Evolutionary conservation across 1,284 basidiomycete species (phyloP).

Genomic region (Abortiporus biennis): DNA sequence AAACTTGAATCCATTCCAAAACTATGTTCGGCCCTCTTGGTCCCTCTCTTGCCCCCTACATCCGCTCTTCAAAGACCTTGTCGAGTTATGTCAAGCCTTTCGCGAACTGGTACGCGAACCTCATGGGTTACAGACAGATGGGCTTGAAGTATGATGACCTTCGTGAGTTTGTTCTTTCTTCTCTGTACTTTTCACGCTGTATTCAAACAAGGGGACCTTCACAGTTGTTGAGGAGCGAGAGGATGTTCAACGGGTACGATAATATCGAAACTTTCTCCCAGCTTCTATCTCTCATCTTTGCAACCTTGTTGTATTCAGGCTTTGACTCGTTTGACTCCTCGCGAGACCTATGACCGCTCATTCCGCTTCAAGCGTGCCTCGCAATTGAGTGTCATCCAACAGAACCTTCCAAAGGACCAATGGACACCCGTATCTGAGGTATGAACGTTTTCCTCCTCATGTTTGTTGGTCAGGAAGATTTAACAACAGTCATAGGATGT

Average conservation of each 20-base stretch:
- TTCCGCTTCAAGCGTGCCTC: slow-evolving; percentile 87
- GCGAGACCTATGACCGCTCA: slow-evolving; percentile 86
- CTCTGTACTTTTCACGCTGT: neutral
- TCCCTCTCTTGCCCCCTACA: slow-evolving; percentile 71
- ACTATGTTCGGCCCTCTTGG: slow-evolving; percentile 64
- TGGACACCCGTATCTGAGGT: slow-evolving; percentile 83
- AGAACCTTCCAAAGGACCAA: slow-evolving; percentile 78
- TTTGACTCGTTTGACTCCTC: slow-evolving; percentile 72
- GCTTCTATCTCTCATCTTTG: neutral
- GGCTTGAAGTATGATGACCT: slow-evolving; percentile 97
- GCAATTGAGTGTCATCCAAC: slow-evolving; percentile 79
- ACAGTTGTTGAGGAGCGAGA: slow-evolving; percentile 83
- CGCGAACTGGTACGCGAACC: slow-evolving; percentile 80
- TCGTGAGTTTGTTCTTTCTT: slow-evolving; percentile 40
- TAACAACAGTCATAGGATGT: slow-evolving; percentile 55
- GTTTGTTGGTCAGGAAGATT: neutral
- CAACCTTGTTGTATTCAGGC: slow-evolving; percentile 51
- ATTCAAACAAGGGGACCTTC: no score
- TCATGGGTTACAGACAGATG: slow-evolving; percentile 82
- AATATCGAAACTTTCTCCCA: neutral
- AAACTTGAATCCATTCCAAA: slow-evolving; percentile 3
- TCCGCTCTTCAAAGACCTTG: slow-evolving; percentile 68
- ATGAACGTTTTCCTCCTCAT: slow-evolving; percentile 22
- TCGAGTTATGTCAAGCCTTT: slow-evolving; percentile 70
- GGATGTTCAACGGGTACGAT: slow-evolving; percentile 77